phyloP scores from a whole-genome alignment of 768 basidiomycete genomes.

The Galerina sulciceps region DNA sequence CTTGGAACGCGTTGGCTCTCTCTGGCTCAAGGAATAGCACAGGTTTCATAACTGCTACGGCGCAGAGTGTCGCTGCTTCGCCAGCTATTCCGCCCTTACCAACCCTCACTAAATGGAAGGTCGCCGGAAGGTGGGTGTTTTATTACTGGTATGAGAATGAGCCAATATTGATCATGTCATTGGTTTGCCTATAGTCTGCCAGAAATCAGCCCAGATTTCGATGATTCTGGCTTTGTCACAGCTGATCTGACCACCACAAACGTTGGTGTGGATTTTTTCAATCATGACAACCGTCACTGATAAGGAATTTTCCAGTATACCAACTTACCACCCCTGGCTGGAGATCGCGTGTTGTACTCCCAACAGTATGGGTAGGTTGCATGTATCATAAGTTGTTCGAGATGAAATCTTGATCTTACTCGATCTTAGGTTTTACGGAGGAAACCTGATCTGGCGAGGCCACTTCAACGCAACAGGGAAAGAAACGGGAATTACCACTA shows the following conservation, averaged over 20 bases:
- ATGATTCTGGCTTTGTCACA: constrained; percentile 50
- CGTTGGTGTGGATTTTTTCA: constrained; percentile 25
- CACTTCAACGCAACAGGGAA: constrained; percentile 52
- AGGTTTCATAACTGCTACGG: constrained; percentile 6
- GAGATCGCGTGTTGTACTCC: constrained; percentile 49
- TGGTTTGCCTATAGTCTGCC: constrained; percentile 41
- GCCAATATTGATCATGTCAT: neutral
- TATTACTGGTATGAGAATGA: neutral
- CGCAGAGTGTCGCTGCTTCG: constrained; percentile 4
- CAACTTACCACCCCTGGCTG: constrained; percentile 48
- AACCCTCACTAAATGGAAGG: constrained; percentile 46
- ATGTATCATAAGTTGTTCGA: no score
- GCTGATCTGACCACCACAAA: constrained; percentile 51
- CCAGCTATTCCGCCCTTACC: constrained; percentile 32
- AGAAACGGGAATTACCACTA: constrained; percentile 48
- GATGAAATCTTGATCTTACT: neutral
- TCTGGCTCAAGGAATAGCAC: constrained; percentile 24
- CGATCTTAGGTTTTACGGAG: constrained; percentile 49
- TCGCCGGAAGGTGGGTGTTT: constrained; percentile 41
- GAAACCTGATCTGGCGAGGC: constrained; percentile 56
- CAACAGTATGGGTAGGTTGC: constrained; percentile 52
- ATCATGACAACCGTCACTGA: neutral
- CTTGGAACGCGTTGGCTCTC: constrained; percentile 44
- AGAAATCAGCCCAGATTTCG: constrained; percentile 48
- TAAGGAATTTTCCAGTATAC: constrained; percentile 40